Evolutionary conservation across 2,329 filamentous ascomycete species (phyloP), one percentile per base, ranked within the genome.

Genomic region (Xylariaceae sp.): DNA sequence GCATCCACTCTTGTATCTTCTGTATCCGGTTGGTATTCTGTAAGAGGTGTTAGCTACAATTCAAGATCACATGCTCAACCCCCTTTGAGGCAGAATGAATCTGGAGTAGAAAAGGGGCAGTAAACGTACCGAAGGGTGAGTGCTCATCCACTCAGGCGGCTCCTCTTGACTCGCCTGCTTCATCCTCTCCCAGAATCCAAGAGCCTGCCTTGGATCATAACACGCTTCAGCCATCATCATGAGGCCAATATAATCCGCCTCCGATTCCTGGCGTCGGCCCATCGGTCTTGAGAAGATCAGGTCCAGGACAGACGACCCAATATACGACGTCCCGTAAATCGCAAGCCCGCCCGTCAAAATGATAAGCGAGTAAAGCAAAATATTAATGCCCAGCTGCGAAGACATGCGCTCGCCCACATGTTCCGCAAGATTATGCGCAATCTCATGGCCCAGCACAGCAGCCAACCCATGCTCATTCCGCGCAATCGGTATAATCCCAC

Each of bases 221-320:
- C 89, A 92, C 30, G 86, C 87, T 74, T 90, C 84, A 0, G 88
- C 84, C 88, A 92, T 92, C 81, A 92, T 88, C 81, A 92, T 84
- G 39, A 92, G 73, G 0, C 89, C 89, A 52, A 92, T 90, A 67
- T 89, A 90, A 69, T 93, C 89, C 0, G 89, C 89, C 75, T 93
- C 89, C 53, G 80, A 84, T 77, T 89, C 89, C 74, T 92, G 88
- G 69, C 80, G 82, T 53, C 89, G 78, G 51, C 83, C 84, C 71
- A 88, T 89, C 1, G 89, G 89, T 61, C 82, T 77, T 53, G 78
- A 79, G 69, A 90, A 84, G n/a, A 87, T 80, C 13, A 89, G 71
- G 54, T 89, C 80, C 34, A 88, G 74, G 18, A 87, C 56, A 69
- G 81, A 74, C 1, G 79, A 76, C 13, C 76, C 77, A 44, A 78